Evolutionary conservation across 495 filamentous ascomycete species (phyloP).

Genomic region (Pyrenula aspistea): DNA sequence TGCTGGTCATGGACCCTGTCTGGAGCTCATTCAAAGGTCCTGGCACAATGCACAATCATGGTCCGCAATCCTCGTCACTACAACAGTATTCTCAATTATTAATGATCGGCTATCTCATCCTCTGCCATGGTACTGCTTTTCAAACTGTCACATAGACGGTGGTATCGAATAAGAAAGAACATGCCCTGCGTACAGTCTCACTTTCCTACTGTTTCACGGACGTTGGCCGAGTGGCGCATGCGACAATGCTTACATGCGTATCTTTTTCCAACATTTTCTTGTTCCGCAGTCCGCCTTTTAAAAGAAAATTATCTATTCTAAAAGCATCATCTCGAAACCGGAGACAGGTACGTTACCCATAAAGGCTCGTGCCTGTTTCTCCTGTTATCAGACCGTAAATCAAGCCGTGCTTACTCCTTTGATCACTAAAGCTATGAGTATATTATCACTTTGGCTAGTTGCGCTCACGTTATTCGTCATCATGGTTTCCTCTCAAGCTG

Average conservation of each 20-base stretch:
- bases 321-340: not conserved
- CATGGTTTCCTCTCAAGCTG: not conserved
- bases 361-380: not conserved
- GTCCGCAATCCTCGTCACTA: too few relatives aligned
- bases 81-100: too few relatives aligned
- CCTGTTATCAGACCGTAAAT: not conserved
- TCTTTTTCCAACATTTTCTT: constrained; percentile 42
- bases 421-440: not conserved
- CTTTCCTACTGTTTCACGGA: not conserved
- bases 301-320: not conserved
- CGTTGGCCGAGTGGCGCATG: not conserved
- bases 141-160: too few relatives aligned
- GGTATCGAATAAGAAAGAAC: too few relatives aligned
- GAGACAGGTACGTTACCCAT: not conserved
- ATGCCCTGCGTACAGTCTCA: too few relatives aligned
- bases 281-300: not conserved
- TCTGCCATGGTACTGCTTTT: too few relatives aligned
- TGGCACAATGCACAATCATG: too few relatives aligned
- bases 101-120: too few relatives aligned
- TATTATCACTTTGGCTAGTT: not conserved
- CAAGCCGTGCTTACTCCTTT: not conserved
- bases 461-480: not conserved
- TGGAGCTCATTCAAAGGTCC: too few relatives aligned
- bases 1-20: too few relatives aligned
- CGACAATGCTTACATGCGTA: not conserved